Base-by-base conservation (phyloP, 2,329 filamentous ascomycete species). In the Teratosphaeriaceae sp. region DNA sequence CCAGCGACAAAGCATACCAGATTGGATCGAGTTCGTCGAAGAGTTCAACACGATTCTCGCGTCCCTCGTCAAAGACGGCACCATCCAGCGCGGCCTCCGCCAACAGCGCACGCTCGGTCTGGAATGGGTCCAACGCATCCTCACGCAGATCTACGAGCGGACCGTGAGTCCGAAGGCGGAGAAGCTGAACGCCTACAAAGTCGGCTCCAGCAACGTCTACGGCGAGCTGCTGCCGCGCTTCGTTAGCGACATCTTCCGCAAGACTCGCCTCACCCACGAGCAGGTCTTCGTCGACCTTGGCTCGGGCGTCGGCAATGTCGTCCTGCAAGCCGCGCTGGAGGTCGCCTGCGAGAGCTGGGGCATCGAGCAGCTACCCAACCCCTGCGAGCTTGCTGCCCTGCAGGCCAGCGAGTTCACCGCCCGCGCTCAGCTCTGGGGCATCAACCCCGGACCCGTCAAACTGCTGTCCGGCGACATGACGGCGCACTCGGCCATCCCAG, bases 321-420 rank as follows among this genome's bases (percentile, higher is more conserved):
- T 92, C 20, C 71, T 98, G 39, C 92, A 98, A 64, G 88, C 90
- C 2, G 92, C 92, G 0, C 76, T 98, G 16, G 87, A 98, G 64
- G 81, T 90, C 40, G 92, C 92, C 15, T 95, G 88, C 63, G 88
- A 95, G 61, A 90, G 85, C 64, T 96, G 88, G 83, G 92, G 92
- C 21, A 95, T 90, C 57, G 92, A 98, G 65, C 87, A 94, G 75
- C 94, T 96, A 88, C 76, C 84, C 44, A 94, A 92, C 48, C 87
- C 89, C 2, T 89, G 84, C 68, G 80, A 82, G 43, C 76, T 95
- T 23, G 92, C 88, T 6, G 79, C 84, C 20, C 75, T 81, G 20
- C 92, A 97, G 65, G 76, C 84, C 51, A 74, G 76, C 26, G 92
- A 98, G 64, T 95, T 98, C 55, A 73, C 75, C 44, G 80, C 85